Percentiles rank a stretch among this genome's conserved stretches.
Conservation (phyloP, 805 yeast species). For the Cyberlindnera samutprakarnensis region DNA sequence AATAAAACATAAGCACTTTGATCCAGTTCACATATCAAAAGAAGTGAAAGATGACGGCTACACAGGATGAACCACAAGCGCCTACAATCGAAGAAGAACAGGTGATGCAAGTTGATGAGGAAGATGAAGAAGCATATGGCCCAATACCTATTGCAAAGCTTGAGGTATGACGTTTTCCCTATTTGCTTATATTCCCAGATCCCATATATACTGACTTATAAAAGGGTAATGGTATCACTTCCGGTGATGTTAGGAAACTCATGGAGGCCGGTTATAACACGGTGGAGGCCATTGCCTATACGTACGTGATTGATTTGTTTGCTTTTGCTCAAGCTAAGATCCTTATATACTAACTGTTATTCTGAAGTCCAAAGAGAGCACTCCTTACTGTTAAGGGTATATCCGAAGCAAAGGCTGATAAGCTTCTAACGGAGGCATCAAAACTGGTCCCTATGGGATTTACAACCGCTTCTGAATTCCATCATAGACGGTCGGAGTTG, state of each 20-base stretch:
- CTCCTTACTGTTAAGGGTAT: constrained; percentile 80
- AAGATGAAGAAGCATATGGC: constrained; percentile 49
- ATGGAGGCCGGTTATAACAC: constrained; percentile 82
- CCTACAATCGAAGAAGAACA: too few species aligned
- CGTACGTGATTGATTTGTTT: constrained; percentile 36
- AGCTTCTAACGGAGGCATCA: constrained; percentile 73
- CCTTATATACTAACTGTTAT: neutral
- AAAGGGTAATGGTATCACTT: constrained; percentile 78
- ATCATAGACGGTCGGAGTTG: constrained; percentile 80
- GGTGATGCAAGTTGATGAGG: constrained; percentile 26
- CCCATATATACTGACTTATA: constrained; percentile 5
- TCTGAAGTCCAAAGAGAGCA: constrained; percentile 57
- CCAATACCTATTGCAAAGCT: constrained; percentile 48
- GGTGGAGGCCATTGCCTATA: constrained; percentile 87
- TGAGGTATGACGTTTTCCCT: too few species aligned
- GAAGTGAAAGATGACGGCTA: too few species aligned
- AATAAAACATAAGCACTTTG: too few species aligned
- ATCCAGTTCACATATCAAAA: too few species aligned
- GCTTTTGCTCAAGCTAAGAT: too few species aligned
- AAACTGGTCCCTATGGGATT: constrained; percentile 91
- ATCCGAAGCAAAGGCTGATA: constrained; percentile 92
- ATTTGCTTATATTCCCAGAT: too few species aligned
- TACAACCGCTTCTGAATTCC: constrained; percentile 94
- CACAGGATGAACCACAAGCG: too few species aligned
- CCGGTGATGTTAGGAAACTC: constrained; percentile 71